A percentile compares a stretch with the other conserved stretches of the same genome.
Evolutionary conservation across 148 eudicot genomes (phyloP).

Genomic region (Rhododendron kiyosumense): DNA sequence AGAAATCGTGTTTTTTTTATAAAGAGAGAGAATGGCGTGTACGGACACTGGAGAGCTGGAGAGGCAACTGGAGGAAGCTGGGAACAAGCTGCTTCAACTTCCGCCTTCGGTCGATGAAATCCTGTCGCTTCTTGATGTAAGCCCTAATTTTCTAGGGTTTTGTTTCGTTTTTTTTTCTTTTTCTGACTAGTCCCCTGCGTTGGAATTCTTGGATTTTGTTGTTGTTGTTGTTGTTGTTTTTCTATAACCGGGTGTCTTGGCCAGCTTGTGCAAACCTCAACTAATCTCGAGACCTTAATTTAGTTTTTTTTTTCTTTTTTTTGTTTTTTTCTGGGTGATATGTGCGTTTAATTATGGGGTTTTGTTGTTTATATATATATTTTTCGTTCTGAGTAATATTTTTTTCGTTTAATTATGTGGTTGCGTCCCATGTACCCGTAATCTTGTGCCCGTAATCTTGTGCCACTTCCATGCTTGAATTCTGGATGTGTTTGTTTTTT

Average conservation of each 20-base stretch:
- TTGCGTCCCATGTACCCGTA: not conserved
- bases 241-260: not conserved
- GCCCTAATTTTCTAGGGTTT: slow-evolving; percentile 13
- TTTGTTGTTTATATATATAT: not conserved
- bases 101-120: slow-evolving; percentile 44
- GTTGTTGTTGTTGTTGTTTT: not conserved
- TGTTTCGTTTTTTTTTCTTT: not conserved
- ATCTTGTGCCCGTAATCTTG: too few relatives aligned
- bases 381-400: too few relatives aligned
- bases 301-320: too few relatives aligned
- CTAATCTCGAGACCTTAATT: not conserved
- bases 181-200: not conserved
- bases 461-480: not conserved
- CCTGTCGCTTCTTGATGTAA: slow-evolving; percentile 59
- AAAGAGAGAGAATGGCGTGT: slow-evolving; percentile 27
- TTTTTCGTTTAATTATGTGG: not conserved
- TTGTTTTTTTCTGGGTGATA: not conserved
- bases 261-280: too few relatives aligned
- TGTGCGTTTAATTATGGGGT: not conserved
- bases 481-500: not conserved
- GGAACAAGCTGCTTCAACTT: slow-evolving; percentile 43
- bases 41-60: slow-evolving; percentile 44
- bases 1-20: not conserved
- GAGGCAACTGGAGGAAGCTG: slow-evolving; percentile 42
- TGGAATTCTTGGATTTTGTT: not conserved